These are phyloP conservation scores for Neonectria punicea DNA, from an alignment of 2,329 filamentous ascomycete species.

Conservation along the genomic window DNA sequence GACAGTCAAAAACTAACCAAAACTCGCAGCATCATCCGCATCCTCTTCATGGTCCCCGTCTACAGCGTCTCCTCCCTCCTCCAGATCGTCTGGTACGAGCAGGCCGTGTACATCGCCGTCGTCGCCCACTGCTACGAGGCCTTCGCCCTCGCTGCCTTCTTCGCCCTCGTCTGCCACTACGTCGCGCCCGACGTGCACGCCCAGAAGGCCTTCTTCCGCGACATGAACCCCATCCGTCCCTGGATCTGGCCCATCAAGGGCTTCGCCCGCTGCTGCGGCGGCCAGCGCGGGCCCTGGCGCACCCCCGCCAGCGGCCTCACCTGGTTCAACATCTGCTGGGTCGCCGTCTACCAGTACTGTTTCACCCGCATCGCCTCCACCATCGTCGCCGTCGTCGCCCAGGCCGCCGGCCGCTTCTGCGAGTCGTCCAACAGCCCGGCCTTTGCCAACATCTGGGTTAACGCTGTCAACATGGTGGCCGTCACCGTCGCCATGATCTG, in stretches of 20 bases:
- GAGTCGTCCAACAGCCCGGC: conserved; percentile 80
- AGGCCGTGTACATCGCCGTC: conserved; percentile 84
- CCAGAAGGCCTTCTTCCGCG: conserved; percentile 84
- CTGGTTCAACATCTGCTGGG: conserved; percentile 91
- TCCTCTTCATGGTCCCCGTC: conserved; percentile 87
- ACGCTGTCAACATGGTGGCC: conserved; percentile 75
- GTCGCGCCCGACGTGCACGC: conserved; percentile 79
- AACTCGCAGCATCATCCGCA: conserved; percentile 77
- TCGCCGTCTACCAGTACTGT: conserved; percentile 87
- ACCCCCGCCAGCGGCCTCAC: conserved; percentile 84
- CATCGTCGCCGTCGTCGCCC: conserved; percentile 77
- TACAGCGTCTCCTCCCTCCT: conserved; percentile 81
- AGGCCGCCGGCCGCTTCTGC: conserved; percentile 78
- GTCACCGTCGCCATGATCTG: conserved; percentile 90
- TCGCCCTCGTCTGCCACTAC: conserved; percentile 84
- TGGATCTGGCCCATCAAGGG: conserved; percentile 82
- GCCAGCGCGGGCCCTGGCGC: conserved; percentile 74
- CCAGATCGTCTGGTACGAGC: conserved; percentile 77
- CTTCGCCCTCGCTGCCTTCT: conserved; percentile 88
- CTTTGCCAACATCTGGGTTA: conserved; percentile 87
- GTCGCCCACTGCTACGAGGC: conserved; percentile 89
- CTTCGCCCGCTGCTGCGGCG: conserved; percentile 76
- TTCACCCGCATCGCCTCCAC: conserved; percentile 84
- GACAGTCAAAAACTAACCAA: conserved; percentile 1
- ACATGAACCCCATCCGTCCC: conserved; percentile 69